Base-by-base conservation (phyloP, 2,329 filamentous ascomycete species). In the Colletotrichum acutatum region DNA sequence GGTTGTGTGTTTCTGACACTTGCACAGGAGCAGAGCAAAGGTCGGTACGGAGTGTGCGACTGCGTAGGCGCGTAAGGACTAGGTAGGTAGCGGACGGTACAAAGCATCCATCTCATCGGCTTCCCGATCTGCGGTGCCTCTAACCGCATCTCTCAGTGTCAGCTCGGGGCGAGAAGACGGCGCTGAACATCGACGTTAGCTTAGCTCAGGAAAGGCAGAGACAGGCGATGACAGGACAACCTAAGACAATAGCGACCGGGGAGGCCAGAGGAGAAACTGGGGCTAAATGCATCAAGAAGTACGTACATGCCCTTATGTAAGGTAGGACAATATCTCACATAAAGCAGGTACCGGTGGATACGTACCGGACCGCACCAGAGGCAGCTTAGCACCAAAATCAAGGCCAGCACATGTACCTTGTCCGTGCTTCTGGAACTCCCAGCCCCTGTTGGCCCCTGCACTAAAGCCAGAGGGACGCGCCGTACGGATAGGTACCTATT, bases 311-410 rank as follows among this genome's bases (percentile, higher is more conserved):
- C 52, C 62, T 65, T 65, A 56, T 54, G 62, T 65, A 72, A 64
- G 68, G 66, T 65, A 72, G 60, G 68, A 59, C 53, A 7, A 72
- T 24, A 28, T n/a, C n/a, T 22, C 19, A 49, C 19, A n/a, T 24
- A 61, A 72, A 56, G 70, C 59, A 72, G 70, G 66, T 72, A 70
- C 70, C 46, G 34, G 66, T 70, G 66, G 70, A 57, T 72, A 65
- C 60, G 66, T 65, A 70, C 54, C 59, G 70, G 42, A 52, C 37
- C 66, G 62, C 60, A 22, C 66, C 32, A 63, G 42, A 63, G 26
- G 22, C n/a, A 34, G 60, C n/a, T 34, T 63, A 53, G 28, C 30
- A 32, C 30, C 28, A 16, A 53, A 34, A 32, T 5, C 42, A 49
- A 49, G 42, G 46, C 11, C 46, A 52, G 58, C 22, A 52, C n/a